Evolutionary conservation across 257 asterid genomes (phyloP).

Genomic region (Gentiana dahurica): DNA sequence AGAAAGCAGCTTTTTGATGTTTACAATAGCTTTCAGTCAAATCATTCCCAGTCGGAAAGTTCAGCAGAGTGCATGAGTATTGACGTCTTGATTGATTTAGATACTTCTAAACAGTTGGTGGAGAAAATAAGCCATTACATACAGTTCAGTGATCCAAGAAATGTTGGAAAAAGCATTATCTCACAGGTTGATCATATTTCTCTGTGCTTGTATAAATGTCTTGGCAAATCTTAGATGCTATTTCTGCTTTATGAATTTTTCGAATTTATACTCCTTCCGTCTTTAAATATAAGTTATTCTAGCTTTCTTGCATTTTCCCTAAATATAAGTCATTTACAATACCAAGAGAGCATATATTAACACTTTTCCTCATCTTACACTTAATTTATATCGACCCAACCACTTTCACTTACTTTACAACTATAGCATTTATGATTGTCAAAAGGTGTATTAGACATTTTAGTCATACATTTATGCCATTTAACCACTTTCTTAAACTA

Average conservation of each 20-base stretch:
- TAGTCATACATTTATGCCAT: no score
- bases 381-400: no score
- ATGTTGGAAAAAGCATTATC: slow-evolving; percentile 37
- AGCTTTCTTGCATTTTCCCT: slow-evolving; percentile 1
- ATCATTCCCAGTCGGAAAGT: slow-evolving; percentile 28
- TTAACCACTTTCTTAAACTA: no score
- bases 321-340: not conserved
- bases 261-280: no score
- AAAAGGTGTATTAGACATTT: no score
- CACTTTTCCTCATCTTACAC: no score
- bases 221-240: no score
- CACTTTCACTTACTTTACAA: no score
- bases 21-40: slow-evolving; percentile 28
- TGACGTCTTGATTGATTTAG: slow-evolving; percentile 39
- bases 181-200: slow-evolving; percentile 47
- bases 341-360: not conserved
- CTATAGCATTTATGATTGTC: no score
- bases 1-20: slow-evolving; percentile 48
- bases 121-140: slow-evolving; percentile 36
- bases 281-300: not conserved
- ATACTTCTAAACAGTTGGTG: slow-evolving; percentile 62
- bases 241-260: no score
- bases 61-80: slow-evolving; percentile 34
- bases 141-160: slow-evolving; percentile 26
- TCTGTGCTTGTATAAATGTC: slow-evolving; percentile 9